Evolutionary conservation across 441 rosid species (phyloP).

Genomic region (Pelargonium myrrhifolium): DNA sequence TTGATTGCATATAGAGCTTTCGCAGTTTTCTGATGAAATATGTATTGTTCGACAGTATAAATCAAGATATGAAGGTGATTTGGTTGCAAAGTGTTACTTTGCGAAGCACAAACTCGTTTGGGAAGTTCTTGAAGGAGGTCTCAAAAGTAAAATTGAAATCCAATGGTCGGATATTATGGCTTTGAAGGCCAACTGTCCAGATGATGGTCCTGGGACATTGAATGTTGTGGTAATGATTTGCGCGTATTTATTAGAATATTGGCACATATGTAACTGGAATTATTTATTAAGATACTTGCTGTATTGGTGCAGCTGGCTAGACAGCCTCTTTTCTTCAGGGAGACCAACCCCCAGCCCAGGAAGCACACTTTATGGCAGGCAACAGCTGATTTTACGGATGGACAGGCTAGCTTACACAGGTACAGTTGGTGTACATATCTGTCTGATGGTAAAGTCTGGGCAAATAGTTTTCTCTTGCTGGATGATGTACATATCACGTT

Average conservation of each 20-base stretch:
- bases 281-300: background rate
- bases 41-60: slow-evolving; percentile 23
- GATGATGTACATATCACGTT: slow-evolving; percentile 29
- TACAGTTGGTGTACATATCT: slow-evolving; percentile 19
- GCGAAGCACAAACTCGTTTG: slow-evolving; percentile 65
- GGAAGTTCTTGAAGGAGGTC: slow-evolving; percentile 60
- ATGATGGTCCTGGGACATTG: slow-evolving; percentile 37
- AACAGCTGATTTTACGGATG: slow-evolving; percentile 54
- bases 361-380: slow-evolving; percentile 65
- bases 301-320: slow-evolving; percentile 43
- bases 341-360: slow-evolving; percentile 58
- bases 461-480: background rate
- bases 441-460: background rate
- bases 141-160: slow-evolving; percentile 58
- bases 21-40: background rate
- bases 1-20: slow-evolving; percentile 7
- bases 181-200: slow-evolving; percentile 38
- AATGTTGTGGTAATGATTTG: slow-evolving; percentile 40
- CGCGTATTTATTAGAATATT: background rate
- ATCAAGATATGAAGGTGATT: slow-evolving; percentile 44
- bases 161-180: slow-evolving; percentile 63
- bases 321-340: slow-evolving; percentile 59
- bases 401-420: slow-evolving; percentile 62
- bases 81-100: slow-evolving; percentile 58
- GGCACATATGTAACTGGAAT: background rate